phyloP scores from a whole-genome alignment of 2,329 filamentous ascomycete species.

The Clarireedia hainanense region DNA sequence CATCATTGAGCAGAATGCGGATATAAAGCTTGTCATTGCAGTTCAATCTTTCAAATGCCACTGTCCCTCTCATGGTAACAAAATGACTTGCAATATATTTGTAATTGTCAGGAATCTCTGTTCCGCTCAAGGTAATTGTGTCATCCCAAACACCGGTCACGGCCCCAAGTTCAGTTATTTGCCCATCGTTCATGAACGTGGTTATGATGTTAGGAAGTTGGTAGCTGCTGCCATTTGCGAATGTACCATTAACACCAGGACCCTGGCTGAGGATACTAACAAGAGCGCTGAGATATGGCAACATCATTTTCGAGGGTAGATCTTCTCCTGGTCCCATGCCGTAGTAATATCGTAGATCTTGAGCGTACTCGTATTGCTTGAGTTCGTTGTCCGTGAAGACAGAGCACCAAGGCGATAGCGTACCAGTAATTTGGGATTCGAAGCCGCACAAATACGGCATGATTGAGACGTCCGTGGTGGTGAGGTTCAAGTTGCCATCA shows the following conservation, averaged over 20 bases:
- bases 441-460: slow-evolving; percentile 67
- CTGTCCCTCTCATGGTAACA: slow-evolving; percentile 56
- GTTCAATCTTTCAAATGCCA: slow-evolving; percentile 42
- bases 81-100: slow-evolving; percentile 49
- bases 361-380: slow-evolving; percentile 56
- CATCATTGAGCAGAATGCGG: slow-evolving; percentile 1
- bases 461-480: slow-evolving; percentile 43
- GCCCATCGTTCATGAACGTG: slow-evolving; percentile 58
- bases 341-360: slow-evolving; percentile 63
- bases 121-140: slow-evolving; percentile 26
- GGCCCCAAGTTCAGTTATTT: slow-evolving; percentile 53
- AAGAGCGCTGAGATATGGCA: slow-evolving; percentile 49
- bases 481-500: slow-evolving; percentile 45
- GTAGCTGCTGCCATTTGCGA: slow-evolving; percentile 39
- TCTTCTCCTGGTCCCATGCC: slow-evolving; percentile 50
- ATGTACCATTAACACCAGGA: slow-evolving; percentile 40
- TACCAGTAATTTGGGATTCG: slow-evolving; percentile 59
- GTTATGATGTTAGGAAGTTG: slow-evolving; percentile 49
- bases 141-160: slow-evolving; percentile 53
- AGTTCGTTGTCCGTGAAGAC: slow-evolving; percentile 56
- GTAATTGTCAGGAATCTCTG: slow-evolving; percentile 38
- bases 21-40: background rate
- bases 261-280: slow-evolving; percentile 45
- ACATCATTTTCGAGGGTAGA: slow-evolving; percentile 50
- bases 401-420: slow-evolving; percentile 52